These are phyloP conservation scores for Peronospora belbahrii DNA, from an alignment of 352 stramenopile species.

Conservation along the genomic window DNA sequence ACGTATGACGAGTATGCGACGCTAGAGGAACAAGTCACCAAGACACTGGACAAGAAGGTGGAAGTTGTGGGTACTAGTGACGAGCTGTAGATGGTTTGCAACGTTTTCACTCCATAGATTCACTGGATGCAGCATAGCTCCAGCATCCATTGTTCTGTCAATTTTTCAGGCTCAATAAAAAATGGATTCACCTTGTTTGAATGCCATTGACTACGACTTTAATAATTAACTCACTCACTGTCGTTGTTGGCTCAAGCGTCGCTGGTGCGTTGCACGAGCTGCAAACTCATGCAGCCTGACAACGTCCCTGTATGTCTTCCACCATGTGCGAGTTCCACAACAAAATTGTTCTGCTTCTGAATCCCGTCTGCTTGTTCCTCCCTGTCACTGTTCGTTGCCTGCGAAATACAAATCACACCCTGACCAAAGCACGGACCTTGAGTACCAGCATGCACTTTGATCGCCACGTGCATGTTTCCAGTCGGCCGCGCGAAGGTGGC, in stretches of 20 bases:
- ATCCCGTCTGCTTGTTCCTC: slow-evolving; percentile 15
- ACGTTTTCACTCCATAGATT: slow-evolving; percentile 11
- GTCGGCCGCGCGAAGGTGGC: slow-evolving; percentile 47
- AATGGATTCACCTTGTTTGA: slow-evolving; percentile 3
- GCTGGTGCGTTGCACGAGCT: slow-evolving; percentile 26
- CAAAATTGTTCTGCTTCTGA: slow-evolving; percentile 34
- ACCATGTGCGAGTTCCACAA: slow-evolving; percentile 44
- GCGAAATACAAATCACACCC: slow-evolving; percentile 55
- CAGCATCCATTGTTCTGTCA: no score
- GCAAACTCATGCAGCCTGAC: slow-evolving; percentile 34
- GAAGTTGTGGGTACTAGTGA: slow-evolving; percentile 19
- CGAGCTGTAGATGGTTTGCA: slow-evolving; percentile 26
- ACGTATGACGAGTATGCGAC: slow-evolving; percentile 24
- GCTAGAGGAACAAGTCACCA: slow-evolving; percentile 17
- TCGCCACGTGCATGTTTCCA: slow-evolving; percentile 54
- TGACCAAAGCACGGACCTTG: slow-evolving; percentile 48
- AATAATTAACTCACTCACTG: slow-evolving; percentile 22
- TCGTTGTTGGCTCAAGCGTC: slow-evolving; percentile 11
- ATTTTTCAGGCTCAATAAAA: no score
- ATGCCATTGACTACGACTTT: slow-evolving; percentile 22
- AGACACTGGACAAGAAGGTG: slow-evolving; percentile 15
- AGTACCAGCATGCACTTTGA: slow-evolving; percentile 58
- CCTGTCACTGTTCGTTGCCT: slow-evolving; percentile 18
- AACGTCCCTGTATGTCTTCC: slow-evolving; percentile 52
- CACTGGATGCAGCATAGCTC: slow-evolving; percentile 6